These are phyloP conservation scores for Irpex sp. DNA, from an alignment of 1,284 basidiomycete species.

Conservation along the genomic window DNA sequence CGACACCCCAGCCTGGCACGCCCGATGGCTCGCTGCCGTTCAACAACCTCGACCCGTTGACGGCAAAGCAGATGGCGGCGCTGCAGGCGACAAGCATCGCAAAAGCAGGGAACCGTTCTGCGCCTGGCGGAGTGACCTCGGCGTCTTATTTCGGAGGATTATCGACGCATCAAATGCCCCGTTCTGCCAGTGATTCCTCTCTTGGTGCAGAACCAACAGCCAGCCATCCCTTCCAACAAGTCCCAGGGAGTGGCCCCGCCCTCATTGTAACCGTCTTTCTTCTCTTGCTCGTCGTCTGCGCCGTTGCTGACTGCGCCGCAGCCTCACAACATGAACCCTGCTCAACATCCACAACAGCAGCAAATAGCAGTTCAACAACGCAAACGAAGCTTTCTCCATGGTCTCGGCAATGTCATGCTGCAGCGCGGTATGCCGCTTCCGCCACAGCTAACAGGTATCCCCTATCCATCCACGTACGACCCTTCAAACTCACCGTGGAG, in stretches of 20 bases:
- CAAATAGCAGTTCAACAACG: slow-evolving; percentile 26
- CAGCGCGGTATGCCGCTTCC: slow-evolving; percentile 58
- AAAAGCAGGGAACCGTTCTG: slow-evolving; percentile 55
- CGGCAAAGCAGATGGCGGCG: slow-evolving; percentile 74
- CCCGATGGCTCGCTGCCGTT: slow-evolving; percentile 18
- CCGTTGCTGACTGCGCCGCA: slow-evolving; percentile 14
- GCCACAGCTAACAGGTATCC: slow-evolving; percentile 57
- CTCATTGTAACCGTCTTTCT: slow-evolving; percentile 10
- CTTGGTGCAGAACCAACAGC: slow-evolving; percentile 24
- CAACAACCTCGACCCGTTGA: slow-evolving; percentile 29
- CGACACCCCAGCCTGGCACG: background rate
- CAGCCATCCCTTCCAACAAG: slow-evolving; percentile 21
- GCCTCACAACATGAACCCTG: slow-evolving; percentile 16
- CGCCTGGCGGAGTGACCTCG: slow-evolving; percentile 55
- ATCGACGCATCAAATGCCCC: slow-evolving; percentile 38
- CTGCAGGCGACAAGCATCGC: slow-evolving; percentile 61
- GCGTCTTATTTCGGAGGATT: slow-evolving; percentile 63
- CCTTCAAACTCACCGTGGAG: slow-evolving; percentile 58
- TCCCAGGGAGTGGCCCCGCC: slow-evolving; percentile 12
- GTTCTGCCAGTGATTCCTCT: slow-evolving; percentile 23
- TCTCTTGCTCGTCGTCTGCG: slow-evolving; percentile 5
- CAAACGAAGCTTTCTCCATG: slow-evolving; percentile 52
- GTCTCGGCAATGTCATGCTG: slow-evolving; percentile 54
- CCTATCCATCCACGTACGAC: slow-evolving; percentile 53
- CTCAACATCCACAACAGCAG: slow-evolving; percentile 13